These are phyloP conservation scores for Pseudotulostoma volvatum DNA, from an alignment of 495 filamentous ascomycete species.

Conservation along the genomic window DNA sequence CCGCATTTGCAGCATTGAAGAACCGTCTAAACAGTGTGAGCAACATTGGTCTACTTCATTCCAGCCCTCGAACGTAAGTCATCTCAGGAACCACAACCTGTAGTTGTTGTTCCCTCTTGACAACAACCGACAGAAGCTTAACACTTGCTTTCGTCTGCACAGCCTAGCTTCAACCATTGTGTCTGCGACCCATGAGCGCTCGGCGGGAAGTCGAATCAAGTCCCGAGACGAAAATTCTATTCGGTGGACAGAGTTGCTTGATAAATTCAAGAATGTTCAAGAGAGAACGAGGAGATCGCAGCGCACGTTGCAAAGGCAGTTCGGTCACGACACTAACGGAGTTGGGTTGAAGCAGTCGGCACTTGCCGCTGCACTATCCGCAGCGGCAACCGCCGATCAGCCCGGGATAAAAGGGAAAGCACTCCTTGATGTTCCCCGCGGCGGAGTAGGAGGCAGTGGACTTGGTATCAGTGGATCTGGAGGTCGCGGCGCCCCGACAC, in stretches of 20 bases:
- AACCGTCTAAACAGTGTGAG: slow-evolving; percentile 93
- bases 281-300: slow-evolving; percentile 51
- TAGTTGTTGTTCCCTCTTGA: too few species aligned
- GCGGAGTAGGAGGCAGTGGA: slow-evolving; percentile 19
- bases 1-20: slow-evolving; percentile 90
- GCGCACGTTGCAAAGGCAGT: slow-evolving; percentile 20
- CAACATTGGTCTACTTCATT: slow-evolving; percentile 89
- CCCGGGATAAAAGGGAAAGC: slow-evolving; percentile 25
- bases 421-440: slow-evolving; percentile 26
- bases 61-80: slow-evolving; percentile 66
- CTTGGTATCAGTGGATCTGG: slow-evolving; percentile 21
- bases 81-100: too few species aligned
- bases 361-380: slow-evolving; percentile 19
- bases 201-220: slow-evolving; percentile 54
- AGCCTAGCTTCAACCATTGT: too few species aligned
- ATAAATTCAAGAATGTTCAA: slow-evolving; percentile 84
- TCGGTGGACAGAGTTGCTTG: slow-evolving; percentile 85
- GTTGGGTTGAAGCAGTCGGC: slow-evolving; percentile 11
- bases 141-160: too few species aligned
- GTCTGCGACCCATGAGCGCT: slow-evolving; percentile 40
- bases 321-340: slow-evolving; percentile 13
- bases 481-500: background rate
- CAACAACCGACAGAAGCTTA: too few species aligned
- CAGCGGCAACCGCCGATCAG: slow-evolving; percentile 13
- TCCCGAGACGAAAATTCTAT: slow-evolving; percentile 69